Evolutionary conservation across 2,329 filamentous ascomycete genomes (phyloP), one percentile per base, ranked within the genome.

Genomic region (Fulvia fulva): DNA sequence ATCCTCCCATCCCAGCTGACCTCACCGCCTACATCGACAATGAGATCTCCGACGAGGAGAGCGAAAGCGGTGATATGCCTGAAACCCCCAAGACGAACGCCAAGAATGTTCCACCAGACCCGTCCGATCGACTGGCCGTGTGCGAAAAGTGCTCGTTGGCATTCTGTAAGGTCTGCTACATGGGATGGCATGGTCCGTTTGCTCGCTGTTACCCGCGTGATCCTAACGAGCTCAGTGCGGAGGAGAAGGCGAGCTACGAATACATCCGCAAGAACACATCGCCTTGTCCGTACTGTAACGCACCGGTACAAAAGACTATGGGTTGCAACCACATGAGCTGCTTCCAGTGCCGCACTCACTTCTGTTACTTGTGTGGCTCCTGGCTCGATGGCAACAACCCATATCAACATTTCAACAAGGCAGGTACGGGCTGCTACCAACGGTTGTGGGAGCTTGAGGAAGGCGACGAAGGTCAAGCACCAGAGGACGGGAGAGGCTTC

Each of bases 271-370:
- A 85, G 61, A 87, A 96, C 76, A 95, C 92, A 0, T 91, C 91
- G 11, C 86, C 89, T 1, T 99, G 94, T 70, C 92, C 94, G 11
- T 93, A 91, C 3, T 99, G 94, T 76, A 85, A 81, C 28, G 87
- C 88, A 0, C 90, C 90, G 0, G 88, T 87, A 22, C 90, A 96
- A 72, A 99, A 99, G 79, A 90, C 88, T 1, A 86, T 90, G 70
- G 94, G 94, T 41, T 99, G 94, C 80, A 97, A 97, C 74, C 92
- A 97, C 75, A 97, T 97, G 91, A 89, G 87, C 51, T 97, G 93
- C 75, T 90, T 88, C 73, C 87, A 90, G 63, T 99, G 94, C 78
- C 81, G 87, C 53, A 89, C 90, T 1, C 93, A 97, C 73, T 97
- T 97, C 72, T 99, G 94, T 77, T 97, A 97, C 67, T 82, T 97